Evolutionary conservation across 1,284 basidiomycete genomes (phyloP).

Genomic region (Phlebopus sp.): DNA sequence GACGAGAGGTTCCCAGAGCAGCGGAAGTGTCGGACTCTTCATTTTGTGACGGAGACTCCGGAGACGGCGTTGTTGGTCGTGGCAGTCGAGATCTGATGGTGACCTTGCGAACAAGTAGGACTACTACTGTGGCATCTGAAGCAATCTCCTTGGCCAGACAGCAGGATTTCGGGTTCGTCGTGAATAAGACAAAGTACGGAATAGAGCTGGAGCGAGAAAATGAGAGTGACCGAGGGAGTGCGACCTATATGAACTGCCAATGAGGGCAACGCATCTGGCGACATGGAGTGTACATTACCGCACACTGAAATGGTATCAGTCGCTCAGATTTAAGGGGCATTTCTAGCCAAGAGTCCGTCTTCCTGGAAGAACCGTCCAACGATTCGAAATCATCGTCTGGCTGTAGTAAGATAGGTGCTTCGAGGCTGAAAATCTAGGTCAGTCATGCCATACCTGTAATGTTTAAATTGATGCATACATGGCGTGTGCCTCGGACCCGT

Average conservation of each 20-base stretch:
- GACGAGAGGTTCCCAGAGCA: constrained; percentile 18
- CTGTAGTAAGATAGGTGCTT: constrained; percentile 59
- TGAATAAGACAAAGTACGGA: constrained; percentile 69
- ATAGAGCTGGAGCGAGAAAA: constrained; percentile 58
- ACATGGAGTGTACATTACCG: constrained; percentile 38
- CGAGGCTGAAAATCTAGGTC: constrained; percentile 42
- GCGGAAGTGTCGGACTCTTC: constrained; percentile 37
- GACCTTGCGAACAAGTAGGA: constrained; percentile 59
- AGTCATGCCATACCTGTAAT: constrained; percentile 5
- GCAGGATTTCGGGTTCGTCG: constrained; percentile 53
- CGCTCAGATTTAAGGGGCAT: constrained; percentile 62
- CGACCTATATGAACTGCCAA: constrained; percentile 42
- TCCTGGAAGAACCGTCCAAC: constrained; percentile 43
- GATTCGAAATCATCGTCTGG: constrained; percentile 61
- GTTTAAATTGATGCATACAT: constrained; percentile 40
- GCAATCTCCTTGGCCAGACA: constrained; percentile 60
- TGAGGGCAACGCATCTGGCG: neutral
- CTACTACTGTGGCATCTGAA: constrained; percentile 62
- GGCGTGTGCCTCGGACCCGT: constrained; percentile 41
- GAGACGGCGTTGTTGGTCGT: constrained; percentile 39
- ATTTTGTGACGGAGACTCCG: constrained; percentile 47
- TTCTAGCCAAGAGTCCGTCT: constrained; percentile 60
- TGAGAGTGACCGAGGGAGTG: constrained; percentile 54
- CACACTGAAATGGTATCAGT: constrained; percentile 59
- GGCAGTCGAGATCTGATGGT: constrained; percentile 41